Base-by-base conservation (phyloP, 495 filamentous ascomycete species). In the Penicillium paxilli region DNA sequence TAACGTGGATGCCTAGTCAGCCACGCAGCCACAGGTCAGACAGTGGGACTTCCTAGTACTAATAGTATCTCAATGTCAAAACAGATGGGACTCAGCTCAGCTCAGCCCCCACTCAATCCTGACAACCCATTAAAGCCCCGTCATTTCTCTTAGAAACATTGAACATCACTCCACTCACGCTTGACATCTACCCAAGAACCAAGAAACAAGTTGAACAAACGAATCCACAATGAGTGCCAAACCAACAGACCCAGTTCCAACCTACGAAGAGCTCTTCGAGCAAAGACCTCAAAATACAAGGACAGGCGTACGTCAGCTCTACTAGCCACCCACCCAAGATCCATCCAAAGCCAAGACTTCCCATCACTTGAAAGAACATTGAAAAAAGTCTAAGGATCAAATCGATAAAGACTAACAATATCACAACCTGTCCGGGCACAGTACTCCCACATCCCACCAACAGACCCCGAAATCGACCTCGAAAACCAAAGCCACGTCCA, bases 181-280 rank as follows among this genome's bases (percentile, higher is more conserved):
- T n/a, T n/a, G 6, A 0, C 16, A 38, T 1, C 35, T n/a, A 38
- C n/a, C 4, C 16, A 14, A 14, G 2, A 37, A 16, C 12, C 2
- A 10, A 37, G 1, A 38, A 19, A 8, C 12, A 38, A 38, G 16
- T 7, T 5, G 17, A 38, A 5, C 4, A 38, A 5, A 38, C 7
- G 5, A 42, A 11, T 42, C 19, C 21, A 23, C 4, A 42, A n/a
- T 42, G 40, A 42, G 20, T 10, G 1, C 38, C 17, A 40, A 32
- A n/a, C 21, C 19, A 22, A 20, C 35, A 7, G 51, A 53, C 3
- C 11, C 26, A 22, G 42, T 32, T n/a, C 51, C 51, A 4, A 42
- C 51, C 19, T 53, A 53, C 28, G 51, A 47, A 21, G 51, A 53
- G 4, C 42, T 53, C 9, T 53, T 11, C 30, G 51, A 45, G 30